phyloP scores from a whole-genome alignment of 441 rosid genomes.

The Bocquillonia castaneifolia region DNA sequence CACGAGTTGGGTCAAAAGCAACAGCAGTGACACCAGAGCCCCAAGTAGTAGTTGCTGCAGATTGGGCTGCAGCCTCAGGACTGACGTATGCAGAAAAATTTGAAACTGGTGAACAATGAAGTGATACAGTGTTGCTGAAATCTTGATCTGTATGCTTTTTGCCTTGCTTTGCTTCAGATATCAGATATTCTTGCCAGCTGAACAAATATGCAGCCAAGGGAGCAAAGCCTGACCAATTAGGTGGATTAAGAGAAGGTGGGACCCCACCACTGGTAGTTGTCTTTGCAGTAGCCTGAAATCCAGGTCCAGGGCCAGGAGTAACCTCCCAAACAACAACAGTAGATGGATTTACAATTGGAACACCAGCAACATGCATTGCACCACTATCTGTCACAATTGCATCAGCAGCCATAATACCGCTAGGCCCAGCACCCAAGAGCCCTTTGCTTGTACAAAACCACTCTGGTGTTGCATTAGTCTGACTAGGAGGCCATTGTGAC shows the following conservation, averaged over 20 bases:
- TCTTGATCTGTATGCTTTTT: conserved; percentile 68
- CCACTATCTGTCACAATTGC: conserved; percentile 96
- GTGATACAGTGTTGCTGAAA: conserved; percentile 53
- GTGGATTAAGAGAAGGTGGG: conserved; percentile 85
- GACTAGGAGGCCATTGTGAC: conserved; percentile 95
- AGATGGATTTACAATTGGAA: conserved; percentile 97
- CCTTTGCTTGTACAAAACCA: conserved; percentile 98
- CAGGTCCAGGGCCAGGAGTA: conserved; percentile 94
- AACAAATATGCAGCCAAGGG: conserved; percentile 94
- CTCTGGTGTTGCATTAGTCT: conserved; percentile 54
- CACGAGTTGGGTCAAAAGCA: conserved; percentile 98
- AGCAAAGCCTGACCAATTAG: conserved; percentile 95
- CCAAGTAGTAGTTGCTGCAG: conserved; percentile 99
- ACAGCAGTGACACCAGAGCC: conserved; percentile 99
- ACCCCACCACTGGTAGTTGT: conserved; percentile 56
- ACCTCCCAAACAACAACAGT: conserved; percentile 99
- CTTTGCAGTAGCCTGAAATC: conserved; percentile 76
- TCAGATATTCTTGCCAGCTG: conserved; percentile 93
- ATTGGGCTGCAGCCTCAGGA: conserved; percentile 97
- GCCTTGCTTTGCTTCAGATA: conserved; percentile 77
- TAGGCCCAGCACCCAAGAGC: conserved; percentile 98
- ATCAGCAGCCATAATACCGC: conserved; percentile 99
- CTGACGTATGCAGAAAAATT: conserved; percentile 98
- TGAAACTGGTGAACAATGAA: conserved; percentile 97
- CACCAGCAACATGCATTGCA: conserved; percentile 98